phyloP scores from a whole-genome alignment of 2,329 filamentous ascomycete genomes.

The Proliferodiscus dingleyae region DNA sequence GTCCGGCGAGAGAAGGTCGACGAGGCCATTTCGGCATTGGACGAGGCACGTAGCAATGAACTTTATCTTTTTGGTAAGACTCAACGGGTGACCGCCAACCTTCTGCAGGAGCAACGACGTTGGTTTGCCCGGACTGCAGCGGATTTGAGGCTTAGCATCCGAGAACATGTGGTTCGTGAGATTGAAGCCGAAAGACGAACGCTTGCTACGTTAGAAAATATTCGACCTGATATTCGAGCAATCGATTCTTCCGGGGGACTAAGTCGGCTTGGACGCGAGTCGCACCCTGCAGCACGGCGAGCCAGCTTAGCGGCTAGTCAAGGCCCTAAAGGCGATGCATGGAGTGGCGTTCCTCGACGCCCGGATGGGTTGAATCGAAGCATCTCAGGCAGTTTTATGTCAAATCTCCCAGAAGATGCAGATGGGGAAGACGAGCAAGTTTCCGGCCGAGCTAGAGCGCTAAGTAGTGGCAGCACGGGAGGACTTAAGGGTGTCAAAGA shows the following conservation, averaged over 20 bases:
- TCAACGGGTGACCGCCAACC: slow-evolving; percentile 80
- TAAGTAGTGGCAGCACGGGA: slow-evolving; percentile 29
- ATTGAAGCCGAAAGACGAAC: slow-evolving; percentile 94
- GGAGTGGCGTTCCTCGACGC: slow-evolving; percentile 84
- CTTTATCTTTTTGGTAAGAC: slow-evolving; percentile 79
- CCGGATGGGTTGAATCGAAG: slow-evolving; percentile 72
- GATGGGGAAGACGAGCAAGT: slow-evolving; percentile 48
- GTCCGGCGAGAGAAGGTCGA: slow-evolving; percentile 95
- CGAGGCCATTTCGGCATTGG: slow-evolving; percentile 86
- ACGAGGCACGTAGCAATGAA: slow-evolving; percentile 82
- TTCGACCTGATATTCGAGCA: slow-evolving; percentile 85
- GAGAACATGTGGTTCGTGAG: slow-evolving; percentile 89
- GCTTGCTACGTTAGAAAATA: slow-evolving; percentile 85
- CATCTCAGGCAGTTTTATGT: slow-evolving; percentile 66
- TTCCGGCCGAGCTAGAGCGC: slow-evolving; percentile 28
- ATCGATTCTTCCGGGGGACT: slow-evolving; percentile 90
- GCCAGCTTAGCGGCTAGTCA: slow-evolving; percentile 80
- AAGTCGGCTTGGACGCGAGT: slow-evolving; percentile 81
- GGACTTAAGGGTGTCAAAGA: slow-evolving; percentile 60
- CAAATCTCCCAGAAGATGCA: slow-evolving; percentile 58
- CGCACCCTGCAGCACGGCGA: slow-evolving; percentile 69
- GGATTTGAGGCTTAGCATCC: slow-evolving; percentile 78
- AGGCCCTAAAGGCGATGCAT: slow-evolving; percentile 95
- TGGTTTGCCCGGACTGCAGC: slow-evolving; percentile 85
- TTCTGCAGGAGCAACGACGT: slow-evolving; percentile 80